phyloP scores from a whole-genome alignment of 768 basidiomycete genomes.

The Cystofilobasidium capitatum region DNA sequence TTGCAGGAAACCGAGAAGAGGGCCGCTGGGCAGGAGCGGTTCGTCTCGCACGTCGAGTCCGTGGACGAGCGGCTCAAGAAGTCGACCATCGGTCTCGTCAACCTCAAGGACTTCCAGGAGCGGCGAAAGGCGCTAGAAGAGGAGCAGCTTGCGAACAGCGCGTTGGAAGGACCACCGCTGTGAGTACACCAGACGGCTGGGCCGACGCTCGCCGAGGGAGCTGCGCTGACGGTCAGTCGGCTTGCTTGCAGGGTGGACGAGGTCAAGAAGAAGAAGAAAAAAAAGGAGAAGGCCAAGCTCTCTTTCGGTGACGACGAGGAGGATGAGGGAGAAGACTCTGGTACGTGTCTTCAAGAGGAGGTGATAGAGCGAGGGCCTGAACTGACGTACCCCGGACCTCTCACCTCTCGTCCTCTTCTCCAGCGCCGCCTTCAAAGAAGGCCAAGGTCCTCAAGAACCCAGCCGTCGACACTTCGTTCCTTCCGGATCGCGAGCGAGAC shows the following conservation, averaged over 20 bases:
- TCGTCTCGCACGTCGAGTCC: constrained; percentile 87
- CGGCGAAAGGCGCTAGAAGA: constrained; percentile 80
- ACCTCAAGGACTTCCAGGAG: constrained; percentile 85
- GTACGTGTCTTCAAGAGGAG: constrained; percentile 29
- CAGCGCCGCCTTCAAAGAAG: constrained; percentile 51
- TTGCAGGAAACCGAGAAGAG: constrained; percentile 68
- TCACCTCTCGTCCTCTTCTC: not conserved
- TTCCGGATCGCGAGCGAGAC: constrained; percentile 95
- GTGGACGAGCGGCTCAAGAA: constrained; percentile 89
- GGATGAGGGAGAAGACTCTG: constrained; percentile 43
- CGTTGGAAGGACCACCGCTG: constrained; percentile 4
- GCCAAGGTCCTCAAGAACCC: constrained; percentile 88
- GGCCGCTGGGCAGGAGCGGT: constrained; percentile 64
- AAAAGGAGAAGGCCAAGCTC: constrained; percentile 71
- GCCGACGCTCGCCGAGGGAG: not conserved
- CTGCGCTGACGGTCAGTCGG: not conserved
- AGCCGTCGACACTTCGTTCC: constrained; percentile 90
- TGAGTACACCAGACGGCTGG: not conserved
- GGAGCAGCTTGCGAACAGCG: constrained; percentile 48
- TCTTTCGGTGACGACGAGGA: constrained; percentile 88
- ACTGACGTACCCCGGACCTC: not conserved
- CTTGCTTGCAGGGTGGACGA: constrained; percentile 48
- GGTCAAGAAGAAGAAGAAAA: constrained; percentile 90
- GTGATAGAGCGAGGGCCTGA: not conserved
- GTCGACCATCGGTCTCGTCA: constrained; percentile 81